Evolutionary conservation across 805 yeast genomes (phyloP), one percentile per base, ranked within the genome.

Genomic region (Grigorovia transvaalensis): DNA sequence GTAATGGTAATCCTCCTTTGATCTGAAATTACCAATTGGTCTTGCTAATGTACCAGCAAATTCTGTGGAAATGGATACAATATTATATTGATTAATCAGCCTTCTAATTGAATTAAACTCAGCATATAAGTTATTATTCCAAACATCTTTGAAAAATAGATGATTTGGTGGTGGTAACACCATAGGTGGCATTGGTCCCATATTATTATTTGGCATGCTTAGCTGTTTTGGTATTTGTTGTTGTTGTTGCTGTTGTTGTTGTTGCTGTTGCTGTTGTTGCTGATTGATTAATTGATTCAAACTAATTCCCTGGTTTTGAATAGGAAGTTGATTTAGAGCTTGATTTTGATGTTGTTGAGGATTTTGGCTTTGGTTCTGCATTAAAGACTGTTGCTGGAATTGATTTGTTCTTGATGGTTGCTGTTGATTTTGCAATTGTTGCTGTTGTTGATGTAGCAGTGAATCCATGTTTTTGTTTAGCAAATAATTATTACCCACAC

Each of bases 31-130:
- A 18, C 99, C 99, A 54, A 93, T 86, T 15, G 99, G 99, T 60
- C 99, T 79, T 2, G 96, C 96, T 29, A 91, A 84, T 20, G 95
- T 87, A 0, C 99, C 99, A 0, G 96, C 96, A 64, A 93, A 89
- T 67, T 93, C 98, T 47, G 95, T 89, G 59, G 89, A 90, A 53
- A 89, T 78, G 2, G 87, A 77, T 27, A 85, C 77, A 57, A 75
- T 73, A 51, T 81, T 77, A 59, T 77, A 82, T 41, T 61, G 64
- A 53, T 76, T 77, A 44, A 82, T 73, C 33, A 84, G 72, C 50
- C 76, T 75, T 55, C 89, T 74, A 49, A 85, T 77, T 12, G 76
- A 68, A 53, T 75, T 77, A 67, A 85, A 80, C 61, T 85, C 93
- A 51, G 75, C 74, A 57, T 82, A 83, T 56, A 86, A 69, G 62